These are phyloP conservation scores for Lyophyllum shimeji DNA, from an alignment of 768 basidiomycete genomes.

Conservation along the genomic window DNA sequence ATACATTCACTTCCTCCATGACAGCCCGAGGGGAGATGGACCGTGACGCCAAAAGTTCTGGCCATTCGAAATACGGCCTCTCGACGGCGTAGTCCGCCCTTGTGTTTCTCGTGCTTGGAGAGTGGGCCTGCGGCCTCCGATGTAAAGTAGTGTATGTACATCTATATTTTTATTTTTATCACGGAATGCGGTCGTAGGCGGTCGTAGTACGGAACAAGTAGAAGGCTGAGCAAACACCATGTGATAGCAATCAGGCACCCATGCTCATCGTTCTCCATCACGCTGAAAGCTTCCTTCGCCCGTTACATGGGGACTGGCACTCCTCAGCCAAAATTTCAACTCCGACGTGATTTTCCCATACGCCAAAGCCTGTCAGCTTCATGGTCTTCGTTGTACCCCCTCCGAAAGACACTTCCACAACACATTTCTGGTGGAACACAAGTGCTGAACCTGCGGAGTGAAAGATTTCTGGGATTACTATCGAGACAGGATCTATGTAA, in stretches of 20 bases:
- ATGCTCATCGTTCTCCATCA: too few relatives aligned
- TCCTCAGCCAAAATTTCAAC: background rate
- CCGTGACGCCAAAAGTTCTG: background rate
- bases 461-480: background rate
- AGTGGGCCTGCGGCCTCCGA: background rate
- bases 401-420: background rate
- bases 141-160: background rate
- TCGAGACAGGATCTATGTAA: background rate
- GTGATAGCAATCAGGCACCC: too few relatives aligned
- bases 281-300: too few relatives aligned
- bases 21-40: background rate
- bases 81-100: background rate
- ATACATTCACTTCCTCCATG: background rate
- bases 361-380: background rate
- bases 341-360: background rate
- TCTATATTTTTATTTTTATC: too few relatives aligned
- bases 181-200: too few relatives aligned
- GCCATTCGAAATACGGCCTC: background rate
- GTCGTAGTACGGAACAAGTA: background rate
- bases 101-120: background rate
- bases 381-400: background rate
- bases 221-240: too few relatives aligned
- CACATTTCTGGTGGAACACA: background rate
- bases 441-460: background rate
- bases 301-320: too few relatives aligned